Conservation (phyloP, 2,329 filamentous ascomycete species). For the Paramyrothecium sp. region DNA sequence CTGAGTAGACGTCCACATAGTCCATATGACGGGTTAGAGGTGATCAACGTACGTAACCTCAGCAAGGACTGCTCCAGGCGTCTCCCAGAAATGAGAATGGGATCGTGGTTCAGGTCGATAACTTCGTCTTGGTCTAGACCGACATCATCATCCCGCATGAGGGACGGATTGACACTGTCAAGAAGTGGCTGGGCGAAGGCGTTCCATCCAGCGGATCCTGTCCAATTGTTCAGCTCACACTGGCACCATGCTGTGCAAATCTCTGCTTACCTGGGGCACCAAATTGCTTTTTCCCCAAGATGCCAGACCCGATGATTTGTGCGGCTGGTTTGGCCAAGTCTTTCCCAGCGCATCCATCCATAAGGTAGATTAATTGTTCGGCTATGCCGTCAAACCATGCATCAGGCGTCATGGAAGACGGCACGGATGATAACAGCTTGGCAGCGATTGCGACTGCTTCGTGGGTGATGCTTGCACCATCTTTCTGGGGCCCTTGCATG, state of each 20-base stretch:
- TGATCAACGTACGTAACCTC: slow-evolving; percentile 54
- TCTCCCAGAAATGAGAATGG: slow-evolving; percentile 43
- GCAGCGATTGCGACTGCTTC: slow-evolving; percentile 66
- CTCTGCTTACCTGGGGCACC: slow-evolving; percentile 57
- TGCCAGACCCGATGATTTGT: slow-evolving; percentile 51
- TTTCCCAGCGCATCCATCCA: slow-evolving; percentile 51
- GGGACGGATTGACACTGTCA: slow-evolving; percentile 45
- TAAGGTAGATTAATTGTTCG: slow-evolving; percentile 58
- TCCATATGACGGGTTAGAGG: slow-evolving; percentile 66
- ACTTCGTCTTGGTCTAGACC: slow-evolving; percentile 32
- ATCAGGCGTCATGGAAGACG: slow-evolving; percentile 50
- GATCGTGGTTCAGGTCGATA: slow-evolving; percentile 42
- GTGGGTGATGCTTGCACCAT: slow-evolving; percentile 63
- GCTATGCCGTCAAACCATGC: slow-evolving; percentile 61
- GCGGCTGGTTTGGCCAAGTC: slow-evolving; percentile 34
- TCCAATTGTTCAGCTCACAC: not conserved
- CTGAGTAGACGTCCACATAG: slow-evolving; percentile 60
- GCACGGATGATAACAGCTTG: slow-evolving; percentile 59
- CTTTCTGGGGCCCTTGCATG: slow-evolving; percentile 45
- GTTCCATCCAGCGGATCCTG: slow-evolving; percentile 60
- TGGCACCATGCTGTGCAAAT: not conserved
- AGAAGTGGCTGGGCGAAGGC: slow-evolving; percentile 60
- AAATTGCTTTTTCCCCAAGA: slow-evolving; percentile 61
- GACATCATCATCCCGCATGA: slow-evolving; percentile 15
- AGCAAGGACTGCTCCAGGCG: slow-evolving; percentile 50